These are phyloP conservation scores for Penicillium sp. DNA, from an alignment of 2,329 filamentous ascomycete species.

Conservation along the genomic window DNA sequence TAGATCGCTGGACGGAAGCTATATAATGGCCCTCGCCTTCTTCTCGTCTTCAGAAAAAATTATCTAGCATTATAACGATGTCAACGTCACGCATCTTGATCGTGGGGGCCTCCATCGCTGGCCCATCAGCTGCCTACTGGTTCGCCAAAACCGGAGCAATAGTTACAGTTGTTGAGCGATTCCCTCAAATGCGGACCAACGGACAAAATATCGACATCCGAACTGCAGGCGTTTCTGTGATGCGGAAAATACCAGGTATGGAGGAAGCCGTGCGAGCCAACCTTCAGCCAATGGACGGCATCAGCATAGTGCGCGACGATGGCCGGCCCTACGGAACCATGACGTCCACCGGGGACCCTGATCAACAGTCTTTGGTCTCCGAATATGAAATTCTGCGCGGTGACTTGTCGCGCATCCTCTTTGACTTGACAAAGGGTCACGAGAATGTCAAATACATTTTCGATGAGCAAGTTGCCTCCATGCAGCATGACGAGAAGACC, in stretches of 20 bases:
- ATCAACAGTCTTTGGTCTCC: slow-evolving; percentile 34
- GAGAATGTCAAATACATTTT: slow-evolving; percentile 41
- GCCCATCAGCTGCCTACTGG: slow-evolving; percentile 36
- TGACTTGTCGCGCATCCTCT: slow-evolving; percentile 32
- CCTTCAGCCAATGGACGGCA: slow-evolving; percentile 26
- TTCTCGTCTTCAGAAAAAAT: background rate
- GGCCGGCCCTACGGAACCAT: slow-evolving; percentile 30
- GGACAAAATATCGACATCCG: slow-evolving; percentile 39
- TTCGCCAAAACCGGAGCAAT: slow-evolving; percentile 32
- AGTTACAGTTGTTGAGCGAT: slow-evolving; percentile 39
- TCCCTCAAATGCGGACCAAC: slow-evolving; percentile 28
- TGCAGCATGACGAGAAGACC: slow-evolving; percentile 30
- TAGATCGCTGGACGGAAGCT: background rate
- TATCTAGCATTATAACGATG: slow-evolving; percentile 10
- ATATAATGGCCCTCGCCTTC: background rate
- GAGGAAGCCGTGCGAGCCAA: slow-evolving; percentile 29
- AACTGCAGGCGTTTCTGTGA: slow-evolving; percentile 33
- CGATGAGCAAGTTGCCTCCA: slow-evolving; percentile 37
- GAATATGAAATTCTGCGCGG: slow-evolving; percentile 41
- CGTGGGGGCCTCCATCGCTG: slow-evolving; percentile 38
- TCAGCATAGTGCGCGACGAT: slow-evolving; percentile 26
- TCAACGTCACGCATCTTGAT: slow-evolving; percentile 32
- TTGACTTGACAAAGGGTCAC: slow-evolving; percentile 39
- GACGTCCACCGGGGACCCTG: slow-evolving; percentile 29
- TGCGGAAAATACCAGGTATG: slow-evolving; percentile 34